Percentiles rank a stretch among this genome's conserved stretches.
phyloP scores from a whole-genome alignment of 345 rosid genomes.

The Salix caprea region DNA sequence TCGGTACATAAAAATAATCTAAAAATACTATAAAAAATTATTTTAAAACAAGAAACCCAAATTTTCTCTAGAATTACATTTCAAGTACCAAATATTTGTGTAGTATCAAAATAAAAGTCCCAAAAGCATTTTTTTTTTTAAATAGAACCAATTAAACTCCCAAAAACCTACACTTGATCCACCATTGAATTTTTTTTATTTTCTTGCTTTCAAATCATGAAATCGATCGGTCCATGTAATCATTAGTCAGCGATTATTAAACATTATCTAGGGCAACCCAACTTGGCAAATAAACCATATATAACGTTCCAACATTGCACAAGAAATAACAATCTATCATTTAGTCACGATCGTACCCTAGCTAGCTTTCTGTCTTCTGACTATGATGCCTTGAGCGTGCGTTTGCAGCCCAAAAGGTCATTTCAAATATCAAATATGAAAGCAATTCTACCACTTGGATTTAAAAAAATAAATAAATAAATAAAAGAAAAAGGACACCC shows the following conservation, averaged over 20 bases:
- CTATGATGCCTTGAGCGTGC: constrained; percentile 36
- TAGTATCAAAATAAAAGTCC: too few species aligned
- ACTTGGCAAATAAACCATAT: constrained; percentile 18
- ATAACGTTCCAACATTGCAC: not conserved
- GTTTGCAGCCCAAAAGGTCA: constrained; percentile 14
- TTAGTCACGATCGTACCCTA: not conserved
- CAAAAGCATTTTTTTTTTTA: too few species aligned
- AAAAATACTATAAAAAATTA: too few species aligned
- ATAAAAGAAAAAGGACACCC: constrained; percentile 1
- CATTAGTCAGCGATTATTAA: constrained; percentile 16
- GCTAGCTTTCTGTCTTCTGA: not conserved
- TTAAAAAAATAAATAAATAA: too few species aligned
- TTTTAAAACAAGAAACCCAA: too few species aligned
- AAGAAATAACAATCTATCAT: not conserved
- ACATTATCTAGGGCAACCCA: constrained; percentile 28
- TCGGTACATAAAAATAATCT: too few species aligned
- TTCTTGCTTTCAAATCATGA: not conserved
- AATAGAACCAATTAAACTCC: too few species aligned
- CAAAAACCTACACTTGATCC: not conserved
- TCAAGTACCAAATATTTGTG: too few species aligned
- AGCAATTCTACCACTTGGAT: constrained; percentile 1
- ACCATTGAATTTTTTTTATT: not conserved
- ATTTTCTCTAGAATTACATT: too few species aligned
- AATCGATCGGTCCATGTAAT: constrained; percentile 5
- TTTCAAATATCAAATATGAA: constrained; percentile 18